Evolutionary conservation across 1,284 basidiomycete genomes (phyloP).

Genomic region (Pseudozyma tsukubaensis): DNA sequence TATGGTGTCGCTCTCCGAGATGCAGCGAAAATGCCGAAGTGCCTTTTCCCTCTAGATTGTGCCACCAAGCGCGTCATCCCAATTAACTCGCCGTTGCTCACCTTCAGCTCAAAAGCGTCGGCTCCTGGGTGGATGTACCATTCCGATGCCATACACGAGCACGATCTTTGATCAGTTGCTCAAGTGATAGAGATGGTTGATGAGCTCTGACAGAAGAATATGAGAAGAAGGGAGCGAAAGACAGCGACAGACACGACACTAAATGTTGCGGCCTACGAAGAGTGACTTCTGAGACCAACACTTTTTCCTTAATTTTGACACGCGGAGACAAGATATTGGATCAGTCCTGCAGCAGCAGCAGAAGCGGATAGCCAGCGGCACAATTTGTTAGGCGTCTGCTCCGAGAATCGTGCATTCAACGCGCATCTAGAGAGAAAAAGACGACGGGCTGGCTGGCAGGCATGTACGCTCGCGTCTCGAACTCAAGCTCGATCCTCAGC

Average conservation of each 20-base stretch:
- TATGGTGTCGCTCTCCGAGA: constrained; percentile 24
- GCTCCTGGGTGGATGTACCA: no score
- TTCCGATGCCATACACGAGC: no score
- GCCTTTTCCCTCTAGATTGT: background rate
- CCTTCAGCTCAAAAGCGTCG: background rate
- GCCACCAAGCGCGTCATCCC: no score
- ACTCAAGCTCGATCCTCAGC: background rate
- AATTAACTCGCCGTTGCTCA: background rate
- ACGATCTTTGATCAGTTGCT: no score
- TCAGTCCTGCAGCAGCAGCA: background rate
- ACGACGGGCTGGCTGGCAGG: background rate
- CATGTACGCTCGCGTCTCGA: background rate
- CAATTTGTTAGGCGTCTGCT: constrained; percentile 2
- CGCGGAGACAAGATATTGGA: background rate
- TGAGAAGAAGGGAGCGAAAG: no score
- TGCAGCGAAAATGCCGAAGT: constrained; percentile 52
- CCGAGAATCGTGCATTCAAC: constrained; percentile 41
- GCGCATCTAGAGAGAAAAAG: constrained; percentile 20
- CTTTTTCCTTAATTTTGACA: background rate
- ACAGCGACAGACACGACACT: background rate
- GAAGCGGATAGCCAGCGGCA: background rate
- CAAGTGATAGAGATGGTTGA: no score
- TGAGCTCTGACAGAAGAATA: background rate
- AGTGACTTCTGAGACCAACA: constrained; percentile 17
- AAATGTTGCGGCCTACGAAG: background rate